Conservation (phyloP, 306 rosid species). For the Dryas alaskensis region DNA sequence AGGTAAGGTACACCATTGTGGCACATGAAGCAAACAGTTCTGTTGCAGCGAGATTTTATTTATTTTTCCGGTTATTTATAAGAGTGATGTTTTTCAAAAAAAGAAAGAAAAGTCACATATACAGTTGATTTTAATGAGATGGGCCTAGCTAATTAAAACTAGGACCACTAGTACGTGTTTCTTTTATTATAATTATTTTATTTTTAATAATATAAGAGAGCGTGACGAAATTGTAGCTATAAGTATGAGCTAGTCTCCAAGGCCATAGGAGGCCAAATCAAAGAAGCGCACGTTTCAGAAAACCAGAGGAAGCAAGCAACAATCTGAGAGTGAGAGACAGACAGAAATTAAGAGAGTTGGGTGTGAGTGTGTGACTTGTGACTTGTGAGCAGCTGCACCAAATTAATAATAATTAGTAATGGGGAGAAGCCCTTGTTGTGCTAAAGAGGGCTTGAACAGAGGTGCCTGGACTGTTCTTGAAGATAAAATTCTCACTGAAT, state of each 20-base stretch:
- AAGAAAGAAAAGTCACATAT: background rate
- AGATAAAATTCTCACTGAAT: conserved; percentile 23
- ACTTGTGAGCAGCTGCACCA: background rate
- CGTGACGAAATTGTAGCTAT: background rate
- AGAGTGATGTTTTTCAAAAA: background rate
- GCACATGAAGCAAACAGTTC: too few relatives aligned
- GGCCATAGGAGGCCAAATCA: conserved; percentile 6
- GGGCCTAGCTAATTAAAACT: background rate
- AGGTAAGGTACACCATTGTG: too few relatives aligned
- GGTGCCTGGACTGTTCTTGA: conserved; percentile 32
- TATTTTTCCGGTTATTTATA: too few relatives aligned
- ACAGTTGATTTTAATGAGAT: background rate
- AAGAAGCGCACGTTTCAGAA: background rate
- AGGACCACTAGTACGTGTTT: background rate
- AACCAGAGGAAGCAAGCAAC: background rate
- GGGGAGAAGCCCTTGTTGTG: conserved; percentile 33
- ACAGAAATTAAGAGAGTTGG: background rate
- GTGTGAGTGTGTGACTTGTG: background rate
- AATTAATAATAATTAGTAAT: background rate
- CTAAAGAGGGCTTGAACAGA: conserved; percentile 23
- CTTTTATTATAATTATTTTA: background rate
- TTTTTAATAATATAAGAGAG: background rate
- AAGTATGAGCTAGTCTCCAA: background rate
- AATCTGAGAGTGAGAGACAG: background rate
- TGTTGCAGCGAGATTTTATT: too few relatives aligned